A percentile compares a stretch with the other conserved stretches of the same genome.
phyloP scores from a whole-genome alignment of 345 rosid species.

The Iberis pinnata region DNA sequence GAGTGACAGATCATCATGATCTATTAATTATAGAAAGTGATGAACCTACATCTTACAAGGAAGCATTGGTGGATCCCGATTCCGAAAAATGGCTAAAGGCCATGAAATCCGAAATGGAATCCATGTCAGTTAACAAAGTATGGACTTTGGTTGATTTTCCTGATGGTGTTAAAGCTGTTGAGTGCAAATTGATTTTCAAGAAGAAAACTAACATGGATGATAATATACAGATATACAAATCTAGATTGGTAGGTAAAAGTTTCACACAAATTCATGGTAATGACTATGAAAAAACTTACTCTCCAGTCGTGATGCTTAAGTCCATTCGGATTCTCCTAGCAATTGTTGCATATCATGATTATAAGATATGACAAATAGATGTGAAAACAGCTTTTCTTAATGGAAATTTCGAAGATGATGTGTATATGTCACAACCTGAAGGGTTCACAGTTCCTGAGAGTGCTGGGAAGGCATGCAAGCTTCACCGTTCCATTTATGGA shows the following conservation, averaged over 20 bases:
- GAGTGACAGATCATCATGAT: background rate
- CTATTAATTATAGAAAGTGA: no score
- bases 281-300: background rate
- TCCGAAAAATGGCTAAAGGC: background rate
- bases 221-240: background rate
- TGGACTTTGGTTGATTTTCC: conserved; percentile 10
- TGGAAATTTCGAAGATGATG: background rate
- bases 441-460: background rate
- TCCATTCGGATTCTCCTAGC: background rate
- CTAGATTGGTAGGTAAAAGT: background rate
- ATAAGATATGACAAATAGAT: background rate
- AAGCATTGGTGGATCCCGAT: no score
- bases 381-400: background rate
- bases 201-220: background rate
- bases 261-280: background rate
- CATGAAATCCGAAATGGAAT: conserved; percentile 6
- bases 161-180: background rate
- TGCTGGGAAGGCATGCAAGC: background rate
- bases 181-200: background rate
- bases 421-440: background rate
- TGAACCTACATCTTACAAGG: no score
- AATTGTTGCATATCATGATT: background rate
- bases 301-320: background rate
- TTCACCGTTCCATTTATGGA: background rate
- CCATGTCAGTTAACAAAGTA: conserved; percentile 25